A percentile compares a stretch with the other conserved stretches of the same genome.
These are phyloP conservation scores for Candida ipomoeae DNA, from an alignment of 805 yeast genomes.

Conservation along the genomic window DNA sequence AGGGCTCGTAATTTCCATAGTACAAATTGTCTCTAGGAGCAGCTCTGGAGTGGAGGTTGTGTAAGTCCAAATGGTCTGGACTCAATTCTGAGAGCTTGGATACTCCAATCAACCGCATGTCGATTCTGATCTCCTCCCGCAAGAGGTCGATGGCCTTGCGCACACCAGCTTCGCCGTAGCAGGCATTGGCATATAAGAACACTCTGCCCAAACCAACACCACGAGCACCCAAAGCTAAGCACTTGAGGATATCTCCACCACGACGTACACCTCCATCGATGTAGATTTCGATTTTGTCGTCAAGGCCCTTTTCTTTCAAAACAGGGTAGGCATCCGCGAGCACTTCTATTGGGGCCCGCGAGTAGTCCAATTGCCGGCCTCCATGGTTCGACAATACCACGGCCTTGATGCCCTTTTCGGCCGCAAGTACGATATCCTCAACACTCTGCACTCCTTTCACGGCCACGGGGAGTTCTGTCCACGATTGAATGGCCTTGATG, in stretches of 20 bases:
- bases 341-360: slow-evolving; percentile 74
- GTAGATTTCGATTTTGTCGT: slow-evolving; percentile 48
- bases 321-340: slow-evolving; percentile 65
- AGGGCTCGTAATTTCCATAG: slow-evolving; percentile 15
- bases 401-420: slow-evolving; percentile 55
- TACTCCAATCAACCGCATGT: slow-evolving; percentile 78
- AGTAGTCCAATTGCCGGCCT: slow-evolving; percentile 80
- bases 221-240: slow-evolving; percentile 64
- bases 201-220: slow-evolving; percentile 72
- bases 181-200: slow-evolving; percentile 57
- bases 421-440: slow-evolving; percentile 60
- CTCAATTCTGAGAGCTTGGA: slow-evolving; percentile 36
- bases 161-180: slow-evolving; percentile 65
- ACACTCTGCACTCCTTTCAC: slow-evolving; percentile 66
- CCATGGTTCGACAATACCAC: slow-evolving; percentile 85
- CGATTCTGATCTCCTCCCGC: slow-evolving; percentile 67
- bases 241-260: slow-evolving; percentile 64
- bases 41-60: slow-evolving; percentile 7
- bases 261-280: slow-evolving; percentile 69
- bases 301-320: slow-evolving; percentile 42
- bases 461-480: slow-evolving; percentile 42
- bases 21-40: slow-evolving; percentile 12
- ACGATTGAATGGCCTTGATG: slow-evolving; percentile 30
- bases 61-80: slow-evolving; percentile 14
- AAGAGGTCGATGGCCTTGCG: slow-evolving; percentile 56